phyloP scores from a whole-genome alignment of 2,329 filamentous ascomycete genomes.

The Aphanoascus verrucosus region DNA sequence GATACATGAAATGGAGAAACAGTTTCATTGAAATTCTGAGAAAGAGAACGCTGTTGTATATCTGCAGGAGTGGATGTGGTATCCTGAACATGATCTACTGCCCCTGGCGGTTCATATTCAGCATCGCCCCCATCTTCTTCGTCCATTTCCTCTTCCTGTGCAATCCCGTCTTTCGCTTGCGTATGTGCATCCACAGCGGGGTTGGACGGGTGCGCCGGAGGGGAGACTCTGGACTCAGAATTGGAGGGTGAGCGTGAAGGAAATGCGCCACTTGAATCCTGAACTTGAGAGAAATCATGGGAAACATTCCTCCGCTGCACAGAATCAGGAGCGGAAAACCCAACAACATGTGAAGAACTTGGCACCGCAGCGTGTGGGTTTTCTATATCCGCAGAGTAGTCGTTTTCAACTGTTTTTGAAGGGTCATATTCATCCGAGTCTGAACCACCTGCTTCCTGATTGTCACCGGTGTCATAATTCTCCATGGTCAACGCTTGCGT shows the following conservation, averaged over 20 bases:
- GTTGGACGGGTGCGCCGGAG: slow-evolving; percentile 23
- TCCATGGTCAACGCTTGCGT: slow-evolving; percentile 38
- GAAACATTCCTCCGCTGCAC: slow-evolving; percentile 18
- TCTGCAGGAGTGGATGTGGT: slow-evolving; percentile 39
- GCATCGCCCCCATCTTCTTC: slow-evolving; percentile 41
- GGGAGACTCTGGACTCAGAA: slow-evolving; percentile 27
- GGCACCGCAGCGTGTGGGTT: slow-evolving; percentile 23
- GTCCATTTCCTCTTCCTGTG: slow-evolving; percentile 51
- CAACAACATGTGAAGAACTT: slow-evolving; percentile 22
- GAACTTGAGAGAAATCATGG: slow-evolving; percentile 23
- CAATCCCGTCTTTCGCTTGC: slow-evolving; percentile 50
- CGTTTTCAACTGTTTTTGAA: slow-evolving; percentile 38
- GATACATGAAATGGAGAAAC: slow-evolving; percentile 49
- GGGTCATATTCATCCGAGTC: slow-evolving; percentile 48
- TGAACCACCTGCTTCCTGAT: slow-evolving; percentile 44
- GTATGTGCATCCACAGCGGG: slow-evolving; percentile 34
- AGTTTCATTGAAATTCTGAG: slow-evolving; percentile 48
- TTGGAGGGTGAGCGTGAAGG: slow-evolving; percentile 27
- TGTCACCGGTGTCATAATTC: slow-evolving; percentile 39
- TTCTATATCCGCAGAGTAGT: slow-evolving; percentile 28
- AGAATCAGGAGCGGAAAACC: slow-evolving; percentile 19
- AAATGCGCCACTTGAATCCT: slow-evolving; percentile 21
- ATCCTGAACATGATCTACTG: slow-evolving; percentile 40
- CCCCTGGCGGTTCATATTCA: slow-evolving; percentile 46
- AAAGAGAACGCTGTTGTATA: slow-evolving; percentile 44